Evolutionary conservation across 345 rosid genomes (phyloP).

Genomic region (Eucalyptus pumila): DNA sequence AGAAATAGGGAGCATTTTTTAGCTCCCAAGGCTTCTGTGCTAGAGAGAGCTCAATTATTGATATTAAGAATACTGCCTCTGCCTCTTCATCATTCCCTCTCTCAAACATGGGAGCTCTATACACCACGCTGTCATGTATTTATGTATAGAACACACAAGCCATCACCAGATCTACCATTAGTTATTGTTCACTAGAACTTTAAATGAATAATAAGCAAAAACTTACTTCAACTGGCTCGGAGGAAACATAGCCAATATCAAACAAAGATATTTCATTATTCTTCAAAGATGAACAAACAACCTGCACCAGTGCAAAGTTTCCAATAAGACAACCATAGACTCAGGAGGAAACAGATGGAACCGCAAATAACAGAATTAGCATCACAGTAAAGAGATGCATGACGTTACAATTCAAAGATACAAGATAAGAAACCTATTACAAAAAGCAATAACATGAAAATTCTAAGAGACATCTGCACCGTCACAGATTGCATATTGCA

Average conservation of each 20-base stretch:
- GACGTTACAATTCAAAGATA: not conserved
- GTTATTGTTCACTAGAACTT: not conserved
- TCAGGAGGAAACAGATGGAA: not conserved
- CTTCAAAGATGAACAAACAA: slow-evolving; percentile 64
- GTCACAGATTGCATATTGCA: not conserved
- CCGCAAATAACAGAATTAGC: not conserved
- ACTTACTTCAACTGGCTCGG: slow-evolving; percentile 69
- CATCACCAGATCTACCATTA: not conserved
- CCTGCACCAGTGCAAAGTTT: slow-evolving; percentile 21
- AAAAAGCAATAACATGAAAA: not conserved
- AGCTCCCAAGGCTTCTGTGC: not conserved
- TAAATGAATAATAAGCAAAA: not conserved
- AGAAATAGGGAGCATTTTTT: not conserved
- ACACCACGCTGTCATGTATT: not conserved
- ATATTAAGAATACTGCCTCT: not conserved
- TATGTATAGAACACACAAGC: not conserved
- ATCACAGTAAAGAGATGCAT: not conserved
- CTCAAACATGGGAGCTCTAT: not conserved
- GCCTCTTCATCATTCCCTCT: not conserved
- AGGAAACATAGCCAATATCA: slow-evolving; percentile 70
- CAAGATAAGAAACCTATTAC: not conserved
- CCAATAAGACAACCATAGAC: not conserved
- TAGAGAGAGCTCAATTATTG: not conserved
- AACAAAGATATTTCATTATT: slow-evolving; percentile 45
- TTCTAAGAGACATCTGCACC: not conserved